Conservation (phyloP, 2,329 filamentous ascomycete species). For the Alternaria solani region DNA sequence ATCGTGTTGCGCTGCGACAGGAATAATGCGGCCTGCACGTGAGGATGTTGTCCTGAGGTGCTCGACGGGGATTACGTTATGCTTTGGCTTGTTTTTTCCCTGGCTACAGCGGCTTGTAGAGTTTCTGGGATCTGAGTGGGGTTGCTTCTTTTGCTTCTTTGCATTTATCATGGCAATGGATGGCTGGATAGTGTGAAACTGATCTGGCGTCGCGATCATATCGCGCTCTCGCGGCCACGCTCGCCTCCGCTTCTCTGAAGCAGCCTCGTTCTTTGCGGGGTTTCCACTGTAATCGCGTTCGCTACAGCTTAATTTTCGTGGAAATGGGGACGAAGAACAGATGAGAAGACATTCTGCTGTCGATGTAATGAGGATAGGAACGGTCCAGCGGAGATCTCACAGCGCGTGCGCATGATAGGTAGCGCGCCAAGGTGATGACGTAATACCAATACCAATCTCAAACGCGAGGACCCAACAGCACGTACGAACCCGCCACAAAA, state of each 20-base stretch:
- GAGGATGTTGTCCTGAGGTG: no score
- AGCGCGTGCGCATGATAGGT: not conserved
- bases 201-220: not conserved
- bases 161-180: not conserved
- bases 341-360: not conserved
- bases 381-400: not conserved
- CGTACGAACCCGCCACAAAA: not conserved
- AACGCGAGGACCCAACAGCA: not conserved
- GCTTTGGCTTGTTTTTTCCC: not conserved
- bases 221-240: not conserved
- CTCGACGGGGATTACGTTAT: not conserved
- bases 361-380: not conserved
- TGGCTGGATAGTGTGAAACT: not conserved
- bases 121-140: not conserved
- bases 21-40: not conserved
- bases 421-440: constrained; percentile 7
- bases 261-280: not conserved
- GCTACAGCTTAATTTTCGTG: not conserved
- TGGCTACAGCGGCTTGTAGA: not conserved
- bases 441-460: not conserved
- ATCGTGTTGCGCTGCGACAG: not conserved
- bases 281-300: not conserved
- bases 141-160: no score
- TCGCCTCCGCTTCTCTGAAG: not conserved
- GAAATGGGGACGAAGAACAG: not conserved